A percentile compares a stretch with the other conserved stretches of the same genome.
Conservation (phyloP, 2,329 filamentous ascomycete species). For the Sporothrix euskadiensis region DNA sequence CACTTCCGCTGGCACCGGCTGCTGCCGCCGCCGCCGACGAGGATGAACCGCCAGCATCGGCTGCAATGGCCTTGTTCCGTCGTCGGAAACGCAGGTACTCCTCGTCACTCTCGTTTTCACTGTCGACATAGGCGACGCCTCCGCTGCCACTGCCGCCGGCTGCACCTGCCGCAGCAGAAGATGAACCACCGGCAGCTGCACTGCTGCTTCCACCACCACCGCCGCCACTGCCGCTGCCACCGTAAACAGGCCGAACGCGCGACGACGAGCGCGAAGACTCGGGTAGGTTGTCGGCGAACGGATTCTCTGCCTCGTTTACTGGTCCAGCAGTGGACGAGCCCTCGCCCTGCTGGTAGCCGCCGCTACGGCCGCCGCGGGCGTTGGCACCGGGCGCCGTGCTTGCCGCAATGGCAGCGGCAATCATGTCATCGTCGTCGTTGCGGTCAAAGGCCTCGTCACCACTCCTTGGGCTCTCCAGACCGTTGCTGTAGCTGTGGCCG, state of each 20-base stretch:
- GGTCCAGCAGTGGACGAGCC: slow-evolving; percentile 18
- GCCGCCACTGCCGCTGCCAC: background rate
- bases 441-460: background rate
- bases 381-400: slow-evolving; percentile 28
- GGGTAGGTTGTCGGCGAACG: slow-evolving; percentile 27
- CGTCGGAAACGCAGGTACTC: slow-evolving; percentile 28
- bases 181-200: background rate
- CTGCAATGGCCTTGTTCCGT: slow-evolving; percentile 20
- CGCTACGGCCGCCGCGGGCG: slow-evolving; percentile 6
- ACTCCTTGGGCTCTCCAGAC: background rate
- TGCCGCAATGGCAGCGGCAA: slow-evolving; percentile 32
- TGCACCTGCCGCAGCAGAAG: background rate
- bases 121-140: slow-evolving; percentile 19
- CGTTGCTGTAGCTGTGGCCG: slow-evolving; percentile 10
- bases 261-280: slow-evolving; percentile 31
- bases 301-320: slow-evolving; percentile 24
- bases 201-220: slow-evolving; percentile 20
- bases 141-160: slow-evolving; percentile 19
- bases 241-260: slow-evolving; percentile 12
- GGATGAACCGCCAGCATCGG: background rate
- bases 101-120: slow-evolving; percentile 28
- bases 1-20: background rate
- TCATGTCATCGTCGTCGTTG: slow-evolving; percentile 30
- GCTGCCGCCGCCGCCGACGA: background rate
- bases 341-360: background rate